Percentiles rank a stretch among this genome's conserved stretches.
These are phyloP conservation scores for Diplocarpon mali DNA, from an alignment of 2,329 filamentous ascomycete species.

Conservation along the genomic window DNA sequence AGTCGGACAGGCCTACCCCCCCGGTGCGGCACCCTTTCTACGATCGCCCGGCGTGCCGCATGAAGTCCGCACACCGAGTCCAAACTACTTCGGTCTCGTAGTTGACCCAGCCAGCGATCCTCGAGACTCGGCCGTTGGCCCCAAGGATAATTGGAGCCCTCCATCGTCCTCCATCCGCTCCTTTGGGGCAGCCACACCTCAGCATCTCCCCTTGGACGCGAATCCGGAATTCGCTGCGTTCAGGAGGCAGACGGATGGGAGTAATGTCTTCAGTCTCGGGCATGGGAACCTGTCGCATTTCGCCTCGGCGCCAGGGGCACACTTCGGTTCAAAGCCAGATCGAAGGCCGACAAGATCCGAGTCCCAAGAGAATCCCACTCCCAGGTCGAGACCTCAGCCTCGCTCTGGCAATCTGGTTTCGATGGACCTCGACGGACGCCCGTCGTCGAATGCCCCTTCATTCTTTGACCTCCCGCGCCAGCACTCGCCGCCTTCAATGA, in stretches of 20 bases:
- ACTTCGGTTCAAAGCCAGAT: constrained; percentile 16
- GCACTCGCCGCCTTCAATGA: constrained; percentile 36
- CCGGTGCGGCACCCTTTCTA: constrained; percentile 11
- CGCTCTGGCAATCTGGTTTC: constrained; percentile 11
- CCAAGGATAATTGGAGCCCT: constrained; percentile 62
- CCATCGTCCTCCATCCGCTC: constrained; percentile 60
- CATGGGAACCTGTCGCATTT: constrained; percentile 35
- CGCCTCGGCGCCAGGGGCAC: constrained; percentile 25
- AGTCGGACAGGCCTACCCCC: constrained; percentile 21
- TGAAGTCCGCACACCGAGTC: constrained; percentile 46
- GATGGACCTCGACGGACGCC: constrained; percentile 33
- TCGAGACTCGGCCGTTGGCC: constrained; percentile 51
- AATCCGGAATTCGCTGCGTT: constrained; percentile 80
- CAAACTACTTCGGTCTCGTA: constrained; percentile 78
- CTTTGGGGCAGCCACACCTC: constrained; percentile 56
- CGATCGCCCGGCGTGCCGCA: constrained; percentile 18
- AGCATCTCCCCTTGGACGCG: constrained; percentile 58
- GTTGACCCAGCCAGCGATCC: constrained; percentile 50
- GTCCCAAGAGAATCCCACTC: constrained; percentile 16
- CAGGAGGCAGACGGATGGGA: constrained; percentile 58
- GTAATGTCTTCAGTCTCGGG: constrained; percentile 39
- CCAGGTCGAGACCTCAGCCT: constrained; percentile 11
- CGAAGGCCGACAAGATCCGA: constrained; percentile 16
- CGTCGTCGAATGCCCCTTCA: constrained; percentile 17
- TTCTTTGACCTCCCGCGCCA: constrained; percentile 34